Percentiles rank a stretch among this genome's conserved stretches.
phyloP scores from a whole-genome alignment of 495 filamentous ascomycete species.

The Penicillium bialowiezense region DNA sequence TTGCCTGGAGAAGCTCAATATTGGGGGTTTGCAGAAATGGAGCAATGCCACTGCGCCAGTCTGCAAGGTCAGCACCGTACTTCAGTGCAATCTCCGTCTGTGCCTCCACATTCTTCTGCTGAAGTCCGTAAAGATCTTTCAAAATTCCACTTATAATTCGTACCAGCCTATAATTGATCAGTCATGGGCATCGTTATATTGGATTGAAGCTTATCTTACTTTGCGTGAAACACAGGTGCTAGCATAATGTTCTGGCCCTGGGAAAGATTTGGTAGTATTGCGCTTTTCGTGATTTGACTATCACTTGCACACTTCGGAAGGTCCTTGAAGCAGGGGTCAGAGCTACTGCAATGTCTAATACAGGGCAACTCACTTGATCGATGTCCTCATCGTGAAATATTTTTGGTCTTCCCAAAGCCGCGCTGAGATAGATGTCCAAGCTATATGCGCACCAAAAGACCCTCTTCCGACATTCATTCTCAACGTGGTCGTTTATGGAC shows the following conservation, averaged over 20 bases:
- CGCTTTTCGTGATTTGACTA: conserved; percentile 21
- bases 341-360: neutral
- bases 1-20: conserved; percentile 22
- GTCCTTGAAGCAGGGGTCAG: conserved; percentile 1
- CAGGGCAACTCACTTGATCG: conserved; percentile 30
- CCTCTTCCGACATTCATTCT: conserved; percentile 33
- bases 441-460: conserved; percentile 50
- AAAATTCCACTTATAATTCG: conserved; percentile 22
- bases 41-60: conserved; percentile 20
- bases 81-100: conserved; percentile 10
- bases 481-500: conserved; percentile 13
- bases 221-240: conserved; percentile 38
- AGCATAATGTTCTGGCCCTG: conserved; percentile 39
- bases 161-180: conserved; percentile 12
- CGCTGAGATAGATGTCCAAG: conserved; percentile 47
- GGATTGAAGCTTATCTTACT: conserved; percentile 1
- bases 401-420: conserved; percentile 41
- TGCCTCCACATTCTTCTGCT: conserved; percentile 3
- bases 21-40: conserved; percentile 20
- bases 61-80: conserved; percentile 8
- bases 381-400: conserved; percentile 44
- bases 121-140: conserved; percentile 23
- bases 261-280: conserved; percentile 17
- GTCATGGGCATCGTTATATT: neutral
- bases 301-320: conserved; percentile 44